Evolutionary conservation across 345 rosid species (phyloP).

Genomic region (Xanthoceras sorbifolium): DNA sequence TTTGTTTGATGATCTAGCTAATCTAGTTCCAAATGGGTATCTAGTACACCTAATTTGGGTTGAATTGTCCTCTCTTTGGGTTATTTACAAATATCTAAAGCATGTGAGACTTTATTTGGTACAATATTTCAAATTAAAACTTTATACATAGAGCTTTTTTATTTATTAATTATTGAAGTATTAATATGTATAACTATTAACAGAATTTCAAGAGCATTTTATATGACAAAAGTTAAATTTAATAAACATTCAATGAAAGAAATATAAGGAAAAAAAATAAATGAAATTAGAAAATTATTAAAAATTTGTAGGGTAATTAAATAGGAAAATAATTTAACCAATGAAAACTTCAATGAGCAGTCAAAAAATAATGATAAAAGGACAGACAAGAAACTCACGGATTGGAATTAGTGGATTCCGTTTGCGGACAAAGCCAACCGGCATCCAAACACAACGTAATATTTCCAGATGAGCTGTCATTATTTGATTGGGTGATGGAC

Average conservation of each 20-base stretch:
- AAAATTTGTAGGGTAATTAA: background rate
- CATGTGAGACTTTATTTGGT: too few relatives aligned
- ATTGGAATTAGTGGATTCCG: background rate
- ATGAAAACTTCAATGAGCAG: background rate
- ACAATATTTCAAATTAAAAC: too few relatives aligned
- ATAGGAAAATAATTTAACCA: background rate
- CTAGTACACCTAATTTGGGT: too few relatives aligned
- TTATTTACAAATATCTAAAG: too few relatives aligned
- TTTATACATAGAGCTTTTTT: too few relatives aligned
- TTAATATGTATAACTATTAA: too few relatives aligned
- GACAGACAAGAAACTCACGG: constrained; percentile 15
- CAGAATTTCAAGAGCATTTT: background rate
- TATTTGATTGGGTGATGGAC: background rate
- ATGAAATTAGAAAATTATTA: too few relatives aligned
- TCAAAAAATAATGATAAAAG: background rate
- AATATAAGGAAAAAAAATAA: too few relatives aligned
- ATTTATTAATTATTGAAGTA: too few relatives aligned
- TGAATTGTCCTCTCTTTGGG: too few relatives aligned
- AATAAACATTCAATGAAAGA: background rate
- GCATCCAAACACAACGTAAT: background rate
- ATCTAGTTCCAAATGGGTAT: too few relatives aligned
- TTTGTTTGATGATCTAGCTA: background rate
- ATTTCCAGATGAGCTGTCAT: background rate
- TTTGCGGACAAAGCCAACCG: background rate
- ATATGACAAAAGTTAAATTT: background rate